Evolutionary conservation across 2,329 filamentous ascomycete species (phyloP), one percentile per base, ranked within the genome.

Genomic region (Pseudogymnoascus sp.): DNA sequence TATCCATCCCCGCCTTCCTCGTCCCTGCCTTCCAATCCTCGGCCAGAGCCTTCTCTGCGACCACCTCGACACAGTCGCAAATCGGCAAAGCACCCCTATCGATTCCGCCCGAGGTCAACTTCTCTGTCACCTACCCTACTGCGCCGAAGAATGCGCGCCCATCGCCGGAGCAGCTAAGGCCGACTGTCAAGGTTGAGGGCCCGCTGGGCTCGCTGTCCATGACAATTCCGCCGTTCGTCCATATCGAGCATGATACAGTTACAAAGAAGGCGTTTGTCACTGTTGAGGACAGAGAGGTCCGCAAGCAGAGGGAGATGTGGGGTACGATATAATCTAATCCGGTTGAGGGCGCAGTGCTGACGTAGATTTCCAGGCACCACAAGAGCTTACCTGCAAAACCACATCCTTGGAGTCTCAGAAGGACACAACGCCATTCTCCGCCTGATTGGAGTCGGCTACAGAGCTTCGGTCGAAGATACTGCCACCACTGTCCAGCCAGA

Each of bases 241-340:
- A 80, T 37, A 80, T 97, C 66, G 79, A 85, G 63, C 84, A 89
- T 68, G 88, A 96, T 72, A 74, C 79, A 19, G 81, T 81, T 60
- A 77, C 81, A 29, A 80, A 83, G 68, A 89, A 87, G 71, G 85
- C 88, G 10, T 81, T 81, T 33, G 78, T 99, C 68, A 85, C 80
- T 63, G 85, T 99, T 10, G 76, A 87, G 71, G 84, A 97, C 75
- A 76, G 80, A 17, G 78, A 85, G 17, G 76, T 85, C 62, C 88
- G 87, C 77, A 81, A 90, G 67, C 93, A 97, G 77, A 88, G 88
- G 73, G 90, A 90, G 76, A 97, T 97, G 93, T 97, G 95, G 95
- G 95, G 93, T 96, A 71, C 62, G 67, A 9, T 42, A 75, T 64
- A 82, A 77, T 5, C 5, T 46, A 53, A 64, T 61, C 37, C 33